Evolutionary conservation across 2,329 filamentous ascomycete species (phyloP).

Genomic region (Diaporthe ampelina): DNA sequence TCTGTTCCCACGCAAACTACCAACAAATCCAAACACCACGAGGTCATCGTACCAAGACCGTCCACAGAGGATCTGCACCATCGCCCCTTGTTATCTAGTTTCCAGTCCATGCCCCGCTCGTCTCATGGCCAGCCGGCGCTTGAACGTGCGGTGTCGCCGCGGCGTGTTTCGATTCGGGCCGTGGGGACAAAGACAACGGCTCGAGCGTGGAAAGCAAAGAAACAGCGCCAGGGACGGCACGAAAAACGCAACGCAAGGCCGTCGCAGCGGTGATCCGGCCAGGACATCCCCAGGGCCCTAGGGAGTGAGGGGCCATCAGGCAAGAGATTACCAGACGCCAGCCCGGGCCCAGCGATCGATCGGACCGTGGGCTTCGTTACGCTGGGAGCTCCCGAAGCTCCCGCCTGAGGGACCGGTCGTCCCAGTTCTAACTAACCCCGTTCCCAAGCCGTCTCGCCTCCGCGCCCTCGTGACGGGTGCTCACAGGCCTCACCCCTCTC

Average conservation of each 20-base stretch:
- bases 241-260: not conserved
- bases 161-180: conserved; percentile 28
- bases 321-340: not conserved
- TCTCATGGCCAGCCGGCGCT: not conserved
- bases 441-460: not conserved
- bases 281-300: not conserved
- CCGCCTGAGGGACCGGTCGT: not conserved
- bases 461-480: conserved; percentile 9
- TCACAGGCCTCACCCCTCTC: conserved; percentile 28
- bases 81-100: too few species aligned
- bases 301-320: not conserved
- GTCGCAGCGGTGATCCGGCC: not conserved
- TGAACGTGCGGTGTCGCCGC: not conserved
- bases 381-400: conserved; percentile 25
- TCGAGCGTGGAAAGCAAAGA: conserved; percentile 16
- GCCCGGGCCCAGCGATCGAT: not conserved
- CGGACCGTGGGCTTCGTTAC: not conserved
- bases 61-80: not conserved
- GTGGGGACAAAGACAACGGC: conserved; percentile 27
- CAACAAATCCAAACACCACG: not conserved
- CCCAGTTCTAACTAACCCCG: too few species aligned
- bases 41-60: not conserved
- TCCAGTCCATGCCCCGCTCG: not conserved
- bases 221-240: conserved; percentile 29
- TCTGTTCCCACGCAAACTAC: not conserved